phyloP scores from a whole-genome alignment of 106 monocot genomes.

The Apostasia ramifera region DNA sequence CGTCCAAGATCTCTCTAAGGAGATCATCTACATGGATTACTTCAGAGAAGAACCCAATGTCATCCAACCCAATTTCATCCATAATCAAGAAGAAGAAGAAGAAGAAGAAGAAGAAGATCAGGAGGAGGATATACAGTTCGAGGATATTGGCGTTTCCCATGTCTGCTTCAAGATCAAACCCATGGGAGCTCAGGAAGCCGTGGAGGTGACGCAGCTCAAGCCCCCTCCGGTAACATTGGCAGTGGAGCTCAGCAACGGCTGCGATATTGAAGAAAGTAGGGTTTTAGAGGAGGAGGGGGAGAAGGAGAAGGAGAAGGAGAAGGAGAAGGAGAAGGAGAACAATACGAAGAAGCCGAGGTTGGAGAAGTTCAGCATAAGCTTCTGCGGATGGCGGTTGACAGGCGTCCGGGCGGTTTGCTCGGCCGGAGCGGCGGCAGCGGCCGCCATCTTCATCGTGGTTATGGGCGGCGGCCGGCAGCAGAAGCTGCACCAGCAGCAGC shows the following conservation, averaged over 20 bases:
- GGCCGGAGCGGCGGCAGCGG: slow-evolving; percentile 1
- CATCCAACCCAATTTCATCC: background rate
- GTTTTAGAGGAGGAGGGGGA: background rate
- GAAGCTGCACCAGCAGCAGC: background rate
- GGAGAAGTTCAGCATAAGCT: background rate
- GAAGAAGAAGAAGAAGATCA: too few relatives aligned
- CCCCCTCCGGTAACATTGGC: too few relatives aligned
- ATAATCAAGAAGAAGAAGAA: too few relatives aligned
- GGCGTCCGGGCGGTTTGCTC: slow-evolving; percentile 1
- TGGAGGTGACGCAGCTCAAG: too few relatives aligned
- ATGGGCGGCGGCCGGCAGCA: background rate
- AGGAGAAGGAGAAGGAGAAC: background rate
- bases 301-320: background rate
- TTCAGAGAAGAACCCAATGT: background rate
- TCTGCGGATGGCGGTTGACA: background rate
- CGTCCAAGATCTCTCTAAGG: background rate
- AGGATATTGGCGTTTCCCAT: too few relatives aligned
- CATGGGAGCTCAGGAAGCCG: too few relatives aligned
- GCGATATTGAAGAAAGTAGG: background rate
- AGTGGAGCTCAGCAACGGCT: background rate
- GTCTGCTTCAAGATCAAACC: too few relatives aligned
- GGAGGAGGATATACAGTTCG: too few relatives aligned
- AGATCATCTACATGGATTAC: background rate
- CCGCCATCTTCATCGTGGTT: background rate
- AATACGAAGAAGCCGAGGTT: background rate